phyloP scores from a whole-genome alignment of 2,329 filamentous ascomycete species.

The Claviceps monticola region DNA sequence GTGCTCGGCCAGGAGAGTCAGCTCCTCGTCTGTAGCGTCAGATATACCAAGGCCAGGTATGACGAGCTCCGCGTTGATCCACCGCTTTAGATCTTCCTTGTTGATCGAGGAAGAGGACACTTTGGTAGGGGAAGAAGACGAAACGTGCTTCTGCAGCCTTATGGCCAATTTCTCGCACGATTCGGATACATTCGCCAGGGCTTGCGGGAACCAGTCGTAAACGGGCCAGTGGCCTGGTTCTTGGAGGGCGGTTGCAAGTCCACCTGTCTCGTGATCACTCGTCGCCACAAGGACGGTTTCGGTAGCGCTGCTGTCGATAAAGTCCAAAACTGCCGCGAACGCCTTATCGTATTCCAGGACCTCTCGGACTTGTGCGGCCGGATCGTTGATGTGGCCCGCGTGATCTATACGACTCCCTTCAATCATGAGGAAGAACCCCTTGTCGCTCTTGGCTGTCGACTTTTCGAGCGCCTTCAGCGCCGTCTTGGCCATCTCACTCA shows the following conservation, averaged over 20 bases:
- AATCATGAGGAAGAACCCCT: slow-evolving; percentile 98
- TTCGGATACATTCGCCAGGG: slow-evolving; percentile 63
- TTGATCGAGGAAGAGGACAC: not conserved
- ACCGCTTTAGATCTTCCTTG: slow-evolving; percentile 37
- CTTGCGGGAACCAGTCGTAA: slow-evolving; percentile 67
- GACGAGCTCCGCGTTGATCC: slow-evolving; percentile 56
- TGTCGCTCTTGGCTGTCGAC: slow-evolving; percentile 69
- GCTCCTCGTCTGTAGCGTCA: slow-evolving; percentile 58
- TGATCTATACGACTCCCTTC: slow-evolving; percentile 95
- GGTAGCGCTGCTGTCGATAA: slow-evolving; percentile 58
- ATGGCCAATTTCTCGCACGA: slow-evolving; percentile 58
- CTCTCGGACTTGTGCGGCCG: slow-evolving; percentile 74
- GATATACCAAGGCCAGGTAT: slow-evolving; percentile 59
- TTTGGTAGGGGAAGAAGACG: slow-evolving; percentile 5
- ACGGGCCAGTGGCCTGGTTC: slow-evolving; percentile 38
- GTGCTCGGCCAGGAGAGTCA: slow-evolving; percentile 47
- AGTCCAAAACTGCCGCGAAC: slow-evolving; percentile 72
- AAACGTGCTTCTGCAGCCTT: slow-evolving; percentile 48
- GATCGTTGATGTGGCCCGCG: slow-evolving; percentile 76
- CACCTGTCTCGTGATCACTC: slow-evolving; percentile 93
- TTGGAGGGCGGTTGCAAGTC: slow-evolving; percentile 66
- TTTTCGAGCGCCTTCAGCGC: slow-evolving; percentile 67
- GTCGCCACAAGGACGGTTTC: slow-evolving; percentile 77
- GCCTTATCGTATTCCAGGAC: slow-evolving; percentile 90
- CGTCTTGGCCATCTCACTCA: slow-evolving; percentile 81